Evolutionary conservation across 2,329 filamentous ascomycete species (phyloP).

Genomic region (Cladophialophora yegresii): DNA sequence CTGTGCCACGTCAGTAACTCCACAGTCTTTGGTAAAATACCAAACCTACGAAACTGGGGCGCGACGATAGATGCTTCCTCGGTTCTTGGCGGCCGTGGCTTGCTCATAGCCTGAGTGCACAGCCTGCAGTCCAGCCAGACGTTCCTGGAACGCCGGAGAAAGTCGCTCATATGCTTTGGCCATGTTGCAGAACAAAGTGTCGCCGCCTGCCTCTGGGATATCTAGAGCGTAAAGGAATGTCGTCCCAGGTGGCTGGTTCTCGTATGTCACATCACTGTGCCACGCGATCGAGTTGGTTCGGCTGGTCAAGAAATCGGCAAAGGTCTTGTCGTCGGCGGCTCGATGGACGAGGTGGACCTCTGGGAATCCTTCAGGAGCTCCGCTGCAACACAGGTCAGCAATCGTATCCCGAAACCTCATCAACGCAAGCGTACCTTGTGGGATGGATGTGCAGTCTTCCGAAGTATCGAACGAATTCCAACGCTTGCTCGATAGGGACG

Average conservation of each 20-base stretch:
- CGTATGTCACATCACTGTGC: constrained; percentile 83
- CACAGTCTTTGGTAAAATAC: too few relatives aligned
- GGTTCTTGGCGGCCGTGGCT: constrained; percentile 63
- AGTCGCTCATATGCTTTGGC: constrained; percentile 79
- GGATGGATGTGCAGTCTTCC: constrained; percentile 81
- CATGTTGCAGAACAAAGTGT: constrained; percentile 80
- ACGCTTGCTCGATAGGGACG: constrained; percentile 35
- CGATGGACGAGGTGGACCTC: constrained; percentile 79
- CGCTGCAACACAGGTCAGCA: constrained; percentile 43
- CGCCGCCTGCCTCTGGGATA: constrained; percentile 74
- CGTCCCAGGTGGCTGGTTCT: constrained; percentile 80
- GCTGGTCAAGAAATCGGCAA: constrained; percentile 64
- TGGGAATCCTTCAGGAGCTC: constrained; percentile 70
- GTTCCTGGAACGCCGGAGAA: constrained; percentile 74
- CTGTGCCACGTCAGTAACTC: constrained; percentile 13
- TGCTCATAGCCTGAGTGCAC: constrained; percentile 80
- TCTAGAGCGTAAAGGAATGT: constrained; percentile 90
- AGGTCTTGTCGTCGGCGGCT: constrained; percentile 63
- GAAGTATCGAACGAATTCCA: constrained; percentile 67
- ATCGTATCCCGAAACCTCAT: not conserved
- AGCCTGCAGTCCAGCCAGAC: constrained; percentile 77
- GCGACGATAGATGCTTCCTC: constrained; percentile 45
- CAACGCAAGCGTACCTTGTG: constrained; percentile 52
- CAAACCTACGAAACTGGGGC: constrained; percentile 46
- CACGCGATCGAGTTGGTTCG: constrained; percentile 81